A percentile compares a stretch with the other conserved stretches of the same genome.
Conservation (phyloP, 306 rosid species). For the Prunus armeniaca region DNA sequence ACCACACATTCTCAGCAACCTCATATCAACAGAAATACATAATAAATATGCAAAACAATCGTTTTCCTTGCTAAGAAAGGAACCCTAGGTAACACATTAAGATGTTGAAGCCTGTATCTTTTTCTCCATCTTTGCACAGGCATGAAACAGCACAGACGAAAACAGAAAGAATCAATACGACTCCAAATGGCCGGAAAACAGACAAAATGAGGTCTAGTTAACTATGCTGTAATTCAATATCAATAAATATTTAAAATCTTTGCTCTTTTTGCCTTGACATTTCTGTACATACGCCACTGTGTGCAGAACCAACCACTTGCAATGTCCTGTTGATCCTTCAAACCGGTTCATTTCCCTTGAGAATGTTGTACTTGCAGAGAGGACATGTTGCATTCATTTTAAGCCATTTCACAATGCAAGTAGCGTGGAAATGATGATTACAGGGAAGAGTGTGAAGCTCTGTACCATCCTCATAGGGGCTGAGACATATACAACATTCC, state of each 20-base stretch:
- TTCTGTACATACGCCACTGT: conserved; percentile 34
- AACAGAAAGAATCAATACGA: conserved; percentile 8
- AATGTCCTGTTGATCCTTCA: conserved; percentile 32
- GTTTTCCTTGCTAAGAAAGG: conserved; percentile 1
- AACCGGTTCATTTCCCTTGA: conserved; percentile 73
- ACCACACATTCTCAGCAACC: not conserved
- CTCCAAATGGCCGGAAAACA: conserved; percentile 4
- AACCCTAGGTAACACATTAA: not conserved
- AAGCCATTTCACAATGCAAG: conserved; percentile 87
- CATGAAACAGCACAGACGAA: not conserved
- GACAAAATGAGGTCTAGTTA: conserved; percentile 18
- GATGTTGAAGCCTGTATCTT: conserved; percentile 4
- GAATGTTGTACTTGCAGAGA: conserved; percentile 93
- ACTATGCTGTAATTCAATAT: conserved; percentile 25
- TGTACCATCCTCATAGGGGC: conserved; percentile 75
- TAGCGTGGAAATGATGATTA: conserved; percentile 86
- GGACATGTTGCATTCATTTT: conserved; percentile 99
- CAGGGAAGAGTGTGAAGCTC: conserved; percentile 95
- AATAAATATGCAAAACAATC: not conserved
- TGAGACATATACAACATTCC: conserved; percentile 99
- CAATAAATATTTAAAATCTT: conserved; percentile 20
- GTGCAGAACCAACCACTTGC: conserved; percentile 22
- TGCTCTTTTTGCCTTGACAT: conserved; percentile 34
- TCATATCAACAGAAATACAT: not conserved
- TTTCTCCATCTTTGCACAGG: conserved; percentile 12